A percentile compares a stretch with the other conserved stretches of the same genome.
Conservation (phyloP, 139 green algal genomes). For the Closterium sp. region DNA sequence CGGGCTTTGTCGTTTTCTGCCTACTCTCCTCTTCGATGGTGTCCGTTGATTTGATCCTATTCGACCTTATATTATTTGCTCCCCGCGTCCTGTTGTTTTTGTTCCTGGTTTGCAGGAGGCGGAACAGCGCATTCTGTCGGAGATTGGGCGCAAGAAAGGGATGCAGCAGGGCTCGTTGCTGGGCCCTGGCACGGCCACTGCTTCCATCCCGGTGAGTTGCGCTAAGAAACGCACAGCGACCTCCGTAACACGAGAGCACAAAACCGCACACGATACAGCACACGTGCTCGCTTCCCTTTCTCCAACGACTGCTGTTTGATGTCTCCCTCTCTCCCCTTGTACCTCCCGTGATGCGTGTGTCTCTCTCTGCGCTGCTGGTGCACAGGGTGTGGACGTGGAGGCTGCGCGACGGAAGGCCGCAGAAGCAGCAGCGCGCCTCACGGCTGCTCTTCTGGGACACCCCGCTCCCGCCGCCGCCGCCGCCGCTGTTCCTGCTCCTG, state of each 20-base stretch:
- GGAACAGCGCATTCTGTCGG: not conserved
- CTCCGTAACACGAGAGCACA: not conserved
- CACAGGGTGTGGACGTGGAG: not conserved
- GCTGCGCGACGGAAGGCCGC: not conserved
- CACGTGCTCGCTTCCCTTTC: too few relatives aligned
- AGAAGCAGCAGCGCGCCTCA: conserved; percentile 1
- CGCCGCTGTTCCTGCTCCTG: not conserved
- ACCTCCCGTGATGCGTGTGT: not conserved
- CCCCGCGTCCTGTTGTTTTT: not conserved
- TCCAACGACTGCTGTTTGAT: not conserved
- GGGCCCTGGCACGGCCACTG: not conserved
- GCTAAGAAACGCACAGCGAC: not conserved
- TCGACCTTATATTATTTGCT: not conserved
- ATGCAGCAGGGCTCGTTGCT: not conserved
- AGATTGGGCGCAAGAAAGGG: not conserved
- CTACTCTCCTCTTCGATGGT: not conserved
- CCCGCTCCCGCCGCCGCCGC: not conserved
- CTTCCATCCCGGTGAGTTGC: not conserved
- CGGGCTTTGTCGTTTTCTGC: not conserved
- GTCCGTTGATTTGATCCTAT: not conserved
- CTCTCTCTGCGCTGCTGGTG: not conserved
- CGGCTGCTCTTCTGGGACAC: not conserved
- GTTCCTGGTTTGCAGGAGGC: not conserved
- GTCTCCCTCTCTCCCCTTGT: not conserved
- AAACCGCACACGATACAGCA: not conserved